Conservation (phyloP, 805 yeast genomes). For the Henningerozyma blattae region DNA sequence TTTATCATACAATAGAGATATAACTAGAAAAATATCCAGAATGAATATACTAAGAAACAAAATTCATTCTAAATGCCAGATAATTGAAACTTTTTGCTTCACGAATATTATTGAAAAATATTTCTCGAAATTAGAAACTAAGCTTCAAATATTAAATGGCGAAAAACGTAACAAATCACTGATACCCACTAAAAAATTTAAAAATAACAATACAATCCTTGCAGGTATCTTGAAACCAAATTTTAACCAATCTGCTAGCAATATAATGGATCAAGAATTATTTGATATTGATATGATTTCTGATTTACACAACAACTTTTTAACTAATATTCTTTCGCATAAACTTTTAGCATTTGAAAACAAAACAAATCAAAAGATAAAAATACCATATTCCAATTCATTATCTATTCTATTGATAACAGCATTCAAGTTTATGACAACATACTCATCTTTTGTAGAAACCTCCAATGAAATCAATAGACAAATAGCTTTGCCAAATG, state of each 20-base stretch:
- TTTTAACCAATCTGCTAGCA: neutral
- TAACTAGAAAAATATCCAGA: conserved; percentile 18
- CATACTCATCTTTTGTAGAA: conserved; percentile 28
- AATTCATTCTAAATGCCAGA: conserved; percentile 23
- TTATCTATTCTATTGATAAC: conserved; percentile 27
- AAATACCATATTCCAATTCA: conserved; percentile 31
- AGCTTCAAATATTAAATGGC: conserved; percentile 27
- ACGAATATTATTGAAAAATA: conserved; percentile 23
- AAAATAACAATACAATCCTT: conserved; percentile 16
- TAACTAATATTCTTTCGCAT: conserved; percentile 17
- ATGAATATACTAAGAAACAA: conserved; percentile 23
- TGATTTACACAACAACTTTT: conserved; percentile 24
- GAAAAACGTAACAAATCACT: conserved; percentile 24
- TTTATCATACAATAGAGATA: conserved; percentile 21
- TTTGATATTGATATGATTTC: conserved; percentile 40
- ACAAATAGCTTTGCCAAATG: conserved; percentile 20
- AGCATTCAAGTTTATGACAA: conserved; percentile 28
- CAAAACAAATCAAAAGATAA: conserved; percentile 22
- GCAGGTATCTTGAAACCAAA: conserved; percentile 23
- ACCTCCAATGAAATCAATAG: conserved; percentile 25
- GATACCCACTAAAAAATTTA: conserved; percentile 15
- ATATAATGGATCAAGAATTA: neutral
- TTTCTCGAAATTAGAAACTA: conserved; percentile 20
- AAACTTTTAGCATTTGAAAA: conserved; percentile 14
- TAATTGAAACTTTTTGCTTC: conserved; percentile 23